A percentile compares a stretch with the other conserved stretches of the same genome.
phyloP scores from a whole-genome alignment of 331 rosid species.

The Erythrophleum ivorense region DNA sequence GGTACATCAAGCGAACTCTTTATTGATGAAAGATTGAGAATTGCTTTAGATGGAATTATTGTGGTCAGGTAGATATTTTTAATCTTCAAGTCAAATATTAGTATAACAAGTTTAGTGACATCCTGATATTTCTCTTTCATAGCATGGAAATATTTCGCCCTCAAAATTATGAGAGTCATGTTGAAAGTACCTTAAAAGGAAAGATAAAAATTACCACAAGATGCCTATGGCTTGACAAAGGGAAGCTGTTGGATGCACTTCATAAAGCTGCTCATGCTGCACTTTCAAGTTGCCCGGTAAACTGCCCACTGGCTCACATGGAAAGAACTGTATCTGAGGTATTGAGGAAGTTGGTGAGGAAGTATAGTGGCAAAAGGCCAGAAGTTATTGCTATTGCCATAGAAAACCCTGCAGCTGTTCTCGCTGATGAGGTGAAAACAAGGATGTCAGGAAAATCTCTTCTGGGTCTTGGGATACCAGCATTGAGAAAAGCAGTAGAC shows the following conservation, averaged over 20 bases:
- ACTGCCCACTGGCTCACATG: conserved; percentile 80
- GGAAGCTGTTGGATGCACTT: conserved; percentile 92
- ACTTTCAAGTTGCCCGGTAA: conserved; percentile 85
- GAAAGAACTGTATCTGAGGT: conserved; percentile 94
- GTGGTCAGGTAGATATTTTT: conserved; percentile 77
- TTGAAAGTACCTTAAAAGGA: conserved; percentile 70
- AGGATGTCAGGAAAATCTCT: conserved; percentile 79
- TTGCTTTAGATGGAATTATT: conserved; percentile 96
- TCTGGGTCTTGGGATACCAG: conserved; percentile 55
- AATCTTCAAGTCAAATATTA: conserved; percentile 34
- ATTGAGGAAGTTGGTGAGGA: conserved; percentile 93
- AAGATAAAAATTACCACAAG: conserved; percentile 92
- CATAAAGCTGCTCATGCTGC: conserved; percentile 96
- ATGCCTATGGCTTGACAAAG: conserved; percentile 97
- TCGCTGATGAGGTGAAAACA: conserved; percentile 65
- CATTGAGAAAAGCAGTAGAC: conserved; percentile 57
- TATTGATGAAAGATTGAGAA: conserved; percentile 90
- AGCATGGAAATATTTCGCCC: conserved; percentile 97
- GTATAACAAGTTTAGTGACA: conserved; percentile 30
- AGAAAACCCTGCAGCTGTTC: conserved; percentile 84
- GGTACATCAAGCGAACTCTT: conserved; percentile 90
- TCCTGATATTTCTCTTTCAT: conserved; percentile 43
- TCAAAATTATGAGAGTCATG: conserved; percentile 52
- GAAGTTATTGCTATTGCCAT: conserved; percentile 88
- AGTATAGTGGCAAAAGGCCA: conserved; percentile 95